Evolutionary conservation across 1,139 yeast genomes (phyloP).

Genomic region (Barnettozyma hawaiiensis): DNA sequence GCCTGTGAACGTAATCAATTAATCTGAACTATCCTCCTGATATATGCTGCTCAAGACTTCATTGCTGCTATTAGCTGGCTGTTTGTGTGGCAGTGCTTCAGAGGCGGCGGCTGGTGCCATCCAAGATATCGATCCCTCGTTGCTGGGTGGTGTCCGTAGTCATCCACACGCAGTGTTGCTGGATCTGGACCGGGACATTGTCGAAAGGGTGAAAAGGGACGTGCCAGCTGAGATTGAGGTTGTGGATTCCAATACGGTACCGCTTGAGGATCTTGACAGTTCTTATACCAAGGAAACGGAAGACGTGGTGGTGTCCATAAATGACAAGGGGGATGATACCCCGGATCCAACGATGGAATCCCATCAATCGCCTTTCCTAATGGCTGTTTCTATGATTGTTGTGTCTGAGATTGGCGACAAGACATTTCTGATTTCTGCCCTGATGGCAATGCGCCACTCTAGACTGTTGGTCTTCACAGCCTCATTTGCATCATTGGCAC

Average conservation of each 20-base stretch:
- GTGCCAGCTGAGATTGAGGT: slow-evolving; percentile 19
- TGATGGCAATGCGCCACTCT: slow-evolving; percentile 95
- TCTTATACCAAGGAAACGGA: slow-evolving; percentile 1
- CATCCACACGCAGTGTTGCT: slow-evolving; percentile 3
- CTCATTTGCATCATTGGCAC: slow-evolving; percentile 77
- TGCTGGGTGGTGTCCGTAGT: neutral
- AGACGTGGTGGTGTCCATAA: no score
- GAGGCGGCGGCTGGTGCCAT: neutral
- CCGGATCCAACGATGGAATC: slow-evolving; percentile 1
- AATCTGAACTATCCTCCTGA: neutral
- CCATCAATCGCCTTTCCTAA: slow-evolving; percentile 41
- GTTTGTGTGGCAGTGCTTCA: neutral
- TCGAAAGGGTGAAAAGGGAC: slow-evolving; percentile 11
- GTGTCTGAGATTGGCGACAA: slow-evolving; percentile 96
- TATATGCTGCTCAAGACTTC: neutral
- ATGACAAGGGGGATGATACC: no score
- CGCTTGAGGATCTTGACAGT: slow-evolving; percentile 12
- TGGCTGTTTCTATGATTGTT: slow-evolving; percentile 80
- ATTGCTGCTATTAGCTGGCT: neutral
- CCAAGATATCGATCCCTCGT: neutral
- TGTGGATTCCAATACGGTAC: slow-evolving; percentile 15
- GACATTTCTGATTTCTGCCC: slow-evolving; percentile 92
- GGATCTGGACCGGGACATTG: neutral
- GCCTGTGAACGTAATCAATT: no score
- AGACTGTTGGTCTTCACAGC: slow-evolving; percentile 79